Conservation (phyloP, 2,329 filamentous ascomycete genomes). For the Talaromyces atroroseus region DNA sequence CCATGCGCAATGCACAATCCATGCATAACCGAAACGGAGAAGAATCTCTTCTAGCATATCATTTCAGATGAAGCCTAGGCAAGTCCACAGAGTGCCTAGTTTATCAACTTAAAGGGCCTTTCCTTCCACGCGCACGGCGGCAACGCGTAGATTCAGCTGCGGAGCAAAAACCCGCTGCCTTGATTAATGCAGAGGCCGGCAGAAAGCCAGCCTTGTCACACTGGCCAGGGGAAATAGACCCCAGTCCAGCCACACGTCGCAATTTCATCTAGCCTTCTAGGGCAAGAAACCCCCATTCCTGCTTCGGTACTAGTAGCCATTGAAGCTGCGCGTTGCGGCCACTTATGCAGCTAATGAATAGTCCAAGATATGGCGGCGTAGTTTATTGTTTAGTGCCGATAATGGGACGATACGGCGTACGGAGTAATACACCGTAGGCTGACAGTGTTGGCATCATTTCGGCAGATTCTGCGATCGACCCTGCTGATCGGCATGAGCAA, state of each 20-base stretch:
- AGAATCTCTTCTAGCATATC: too few species aligned
- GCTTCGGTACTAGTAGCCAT: neutral
- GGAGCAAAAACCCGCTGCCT: neutral
- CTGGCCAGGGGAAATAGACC: neutral
- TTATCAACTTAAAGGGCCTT: neutral
- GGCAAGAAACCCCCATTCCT: neutral
- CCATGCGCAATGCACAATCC: too few species aligned
- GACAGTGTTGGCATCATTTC: neutral
- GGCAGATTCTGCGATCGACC: neutral
- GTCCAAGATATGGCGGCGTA: constrained; percentile 12
- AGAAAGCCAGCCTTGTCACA: neutral
- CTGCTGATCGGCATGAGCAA: neutral
- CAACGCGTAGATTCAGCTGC: neutral
- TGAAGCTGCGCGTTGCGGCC: neutral
- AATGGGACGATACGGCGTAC: constrained; percentile 3
- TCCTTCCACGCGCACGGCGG: neutral
- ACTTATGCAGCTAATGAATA: constrained; percentile 13
- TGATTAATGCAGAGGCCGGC: neutral
- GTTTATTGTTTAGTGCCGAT: constrained; percentile 13
- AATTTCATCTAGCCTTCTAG: neutral
- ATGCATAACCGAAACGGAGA: too few species aligned
- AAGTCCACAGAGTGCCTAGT: neutral
- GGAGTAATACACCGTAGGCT: neutral
- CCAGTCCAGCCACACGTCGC: neutral
- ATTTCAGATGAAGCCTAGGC: too few species aligned